Base-by-base conservation (phyloP, 148 eudicot species). In the Vaccinium macrocarpon region DNA sequence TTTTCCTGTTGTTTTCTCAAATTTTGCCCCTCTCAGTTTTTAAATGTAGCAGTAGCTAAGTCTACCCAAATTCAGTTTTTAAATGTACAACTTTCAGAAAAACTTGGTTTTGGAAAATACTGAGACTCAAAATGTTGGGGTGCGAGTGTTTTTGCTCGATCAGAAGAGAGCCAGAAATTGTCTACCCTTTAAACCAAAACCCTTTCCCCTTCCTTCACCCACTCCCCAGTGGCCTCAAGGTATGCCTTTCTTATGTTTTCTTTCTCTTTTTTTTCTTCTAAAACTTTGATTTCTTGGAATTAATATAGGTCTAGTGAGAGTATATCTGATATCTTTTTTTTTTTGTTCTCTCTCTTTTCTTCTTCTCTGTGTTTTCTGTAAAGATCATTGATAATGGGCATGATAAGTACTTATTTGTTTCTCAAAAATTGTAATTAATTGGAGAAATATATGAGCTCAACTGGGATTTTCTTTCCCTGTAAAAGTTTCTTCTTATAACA, bases 171-270 rank as follows among this genome's bases (percentile, higher is more conserved):
- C 48, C 70, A 2, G 78, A 85, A 29, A 51, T 51, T 64, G 46
- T 59, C 42, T n/a, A 27, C 53, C 82, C 70, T 32, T 70, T 78
- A 42, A 64, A 35, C 87, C 85, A 16, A 80, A 82, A 9, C 78
- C 82, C 72, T 86, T 64, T 78, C 78, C 74, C 29, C 72, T 86
- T 55, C 87, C 87, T 86, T 86, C 72, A 11, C 87, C 87, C 42
- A 52, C 79, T 78, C 87, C 87, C 32, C 75, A 66, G 18, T 82
- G 85, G 87, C 87, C 87, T 82, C 85, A 55, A 78, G 85, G 87
- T 86, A 78, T 46, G n/a, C 38, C 25, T 38, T 80, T 38, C 42
- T 62, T n/a, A 23, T 64, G 32, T 23, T 50, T 7, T 50, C 52
- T 64, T 10, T n/a, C 16, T 77, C 21, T 32, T 32, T 8, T 2